These are phyloP conservation scores for Kwoniella sp. DNA, from an alignment of 768 basidiomycete species.

Conservation along the genomic window DNA sequence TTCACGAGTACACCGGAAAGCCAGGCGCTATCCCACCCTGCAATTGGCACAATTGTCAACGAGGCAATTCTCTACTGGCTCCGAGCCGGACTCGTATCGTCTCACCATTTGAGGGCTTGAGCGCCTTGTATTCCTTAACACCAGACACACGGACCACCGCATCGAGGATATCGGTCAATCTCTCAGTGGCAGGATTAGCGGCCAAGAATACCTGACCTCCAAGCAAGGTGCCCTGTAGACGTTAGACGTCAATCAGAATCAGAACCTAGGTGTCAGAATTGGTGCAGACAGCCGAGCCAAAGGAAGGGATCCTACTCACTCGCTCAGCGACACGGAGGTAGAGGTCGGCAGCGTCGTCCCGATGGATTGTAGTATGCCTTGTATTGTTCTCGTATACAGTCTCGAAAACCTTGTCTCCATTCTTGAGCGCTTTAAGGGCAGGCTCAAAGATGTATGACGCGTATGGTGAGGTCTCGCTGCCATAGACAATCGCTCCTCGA, in stretches of 20 bases:
- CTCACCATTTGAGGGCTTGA: constrained; percentile 55
- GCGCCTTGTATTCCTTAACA: constrained; percentile 55
- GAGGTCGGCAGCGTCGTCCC: constrained; percentile 60
- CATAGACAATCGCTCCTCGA: constrained; percentile 60
- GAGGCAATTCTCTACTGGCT: not conserved
- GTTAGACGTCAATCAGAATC: not conserved
- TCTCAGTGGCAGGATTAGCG: constrained; percentile 58
- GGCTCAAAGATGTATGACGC: constrained; percentile 54
- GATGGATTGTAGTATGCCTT: constrained; percentile 57
- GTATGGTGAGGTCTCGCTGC: constrained; percentile 57
- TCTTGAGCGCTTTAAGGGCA: constrained; percentile 45
- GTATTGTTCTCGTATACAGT: constrained; percentile 48
- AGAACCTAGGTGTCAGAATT: too few relatives aligned
- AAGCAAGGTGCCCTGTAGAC: constrained; percentile 40
- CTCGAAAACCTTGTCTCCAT: constrained; percentile 55
- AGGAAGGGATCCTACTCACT: constrained; percentile 31
- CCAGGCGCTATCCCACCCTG: constrained; percentile 58
- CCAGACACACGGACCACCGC: constrained; percentile 58
- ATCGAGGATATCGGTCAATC: constrained; percentile 58
- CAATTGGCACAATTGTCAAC: not conserved
- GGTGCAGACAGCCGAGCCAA: too few relatives aligned
- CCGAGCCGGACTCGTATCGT: not conserved
- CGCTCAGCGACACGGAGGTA: constrained; percentile 59
- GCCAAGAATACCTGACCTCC: constrained; percentile 59
- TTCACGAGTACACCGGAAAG: constrained; percentile 56